Percentiles rank a stretch among this genome's conserved stretches.
Evolutionary conservation across 305 asterid genomes (phyloP).

Genomic region (Monarda citriodora): DNA sequence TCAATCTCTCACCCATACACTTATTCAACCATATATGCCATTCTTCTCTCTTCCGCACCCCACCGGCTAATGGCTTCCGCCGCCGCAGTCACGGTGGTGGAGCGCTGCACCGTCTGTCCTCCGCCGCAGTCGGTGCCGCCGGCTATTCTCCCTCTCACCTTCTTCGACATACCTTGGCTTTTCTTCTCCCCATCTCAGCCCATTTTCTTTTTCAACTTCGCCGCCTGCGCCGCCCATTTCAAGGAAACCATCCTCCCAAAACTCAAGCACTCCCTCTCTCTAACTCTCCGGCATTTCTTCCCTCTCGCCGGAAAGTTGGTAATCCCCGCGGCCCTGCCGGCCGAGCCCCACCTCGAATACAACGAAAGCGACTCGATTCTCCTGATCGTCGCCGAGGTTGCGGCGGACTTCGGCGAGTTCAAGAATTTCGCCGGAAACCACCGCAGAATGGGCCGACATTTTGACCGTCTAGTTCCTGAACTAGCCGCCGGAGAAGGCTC

Average conservation of each 20-base stretch:
- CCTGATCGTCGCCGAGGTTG: constrained; percentile 32
- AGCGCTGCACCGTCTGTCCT: constrained; percentile 35
- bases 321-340: constrained; percentile 22
- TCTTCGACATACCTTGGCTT: constrained; percentile 45
- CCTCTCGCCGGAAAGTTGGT: constrained; percentile 44
- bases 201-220: constrained; percentile 40
- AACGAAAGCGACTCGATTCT: constrained; percentile 27
- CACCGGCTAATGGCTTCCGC: constrained; percentile 19
- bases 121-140: constrained; percentile 33
- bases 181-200: constrained; percentile 32
- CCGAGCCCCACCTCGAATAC: constrained; percentile 32
- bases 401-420: constrained; percentile 19
- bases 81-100: constrained; percentile 27
- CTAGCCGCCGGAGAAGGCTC: constrained; percentile 9
- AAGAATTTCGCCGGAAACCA: constrained; percentile 25
- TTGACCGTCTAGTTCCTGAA: constrained; percentile 39
- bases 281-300: constrained; percentile 39
- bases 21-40: no score
- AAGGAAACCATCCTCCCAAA: constrained; percentile 30
- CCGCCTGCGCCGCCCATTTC: constrained; percentile 31
- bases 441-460: constrained; percentile 15
- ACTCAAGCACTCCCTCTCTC: constrained; percentile 34
- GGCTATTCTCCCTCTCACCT: constrained; percentile 34
- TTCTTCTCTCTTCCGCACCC: background rate
- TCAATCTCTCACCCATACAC: background rate